Base-by-base conservation (phyloP, 1,139 yeast species). In the Candida tetrigidarum region DNA sequence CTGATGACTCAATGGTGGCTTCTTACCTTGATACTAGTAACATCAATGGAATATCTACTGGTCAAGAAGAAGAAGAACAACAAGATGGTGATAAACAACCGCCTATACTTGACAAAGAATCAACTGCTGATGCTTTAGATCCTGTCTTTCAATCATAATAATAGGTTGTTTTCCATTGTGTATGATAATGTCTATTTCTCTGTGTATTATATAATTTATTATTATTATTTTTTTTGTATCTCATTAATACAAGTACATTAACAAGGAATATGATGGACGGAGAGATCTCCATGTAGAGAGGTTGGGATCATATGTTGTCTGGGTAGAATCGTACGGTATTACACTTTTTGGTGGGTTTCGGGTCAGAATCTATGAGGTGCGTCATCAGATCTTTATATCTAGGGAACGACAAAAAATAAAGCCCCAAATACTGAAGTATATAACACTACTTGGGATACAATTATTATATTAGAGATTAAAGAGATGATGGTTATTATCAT, bases 61-160 rank as follows among this genome's bases (percentile, higher is more conserved):
- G 12, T 12, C 32, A 30, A 12, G 39, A 22, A 25, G 42, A 12
- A 12, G 29, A 28, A 14, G 32, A 26, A 16, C 28, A 22, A 25
- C 33, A 26, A 3, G 43, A 43, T 10, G 45, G 32, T 14, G 44
- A 32, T 9, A 19, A 22, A 6, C 32, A 9, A 12, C 16, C 5
- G 10, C 11, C 36, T 2, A n/a, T 19, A n/a, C 16, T 32, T 3
- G 32, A 20, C 7, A 49, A 50, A 15, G 62, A 59, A 47, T 50
- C 58, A 14, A 49, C 55, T 3, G 49, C 42, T 3, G 55, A 52
- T 15, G 41, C 41, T 23, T 50, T 61, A 45, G 66, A 62, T 45
- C 66, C 66, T 11, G 60, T 54, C 4, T 59, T 62, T 44, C 56
- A 61, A 47, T 58, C 46, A 22, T 47, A 30, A 36, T 3, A 4